Percentiles rank a stretch among this genome's conserved stretches.
Evolutionary conservation across 2,329 filamentous ascomycete species (phyloP).

Genomic region (Hansfordia pulvinata): DNA sequence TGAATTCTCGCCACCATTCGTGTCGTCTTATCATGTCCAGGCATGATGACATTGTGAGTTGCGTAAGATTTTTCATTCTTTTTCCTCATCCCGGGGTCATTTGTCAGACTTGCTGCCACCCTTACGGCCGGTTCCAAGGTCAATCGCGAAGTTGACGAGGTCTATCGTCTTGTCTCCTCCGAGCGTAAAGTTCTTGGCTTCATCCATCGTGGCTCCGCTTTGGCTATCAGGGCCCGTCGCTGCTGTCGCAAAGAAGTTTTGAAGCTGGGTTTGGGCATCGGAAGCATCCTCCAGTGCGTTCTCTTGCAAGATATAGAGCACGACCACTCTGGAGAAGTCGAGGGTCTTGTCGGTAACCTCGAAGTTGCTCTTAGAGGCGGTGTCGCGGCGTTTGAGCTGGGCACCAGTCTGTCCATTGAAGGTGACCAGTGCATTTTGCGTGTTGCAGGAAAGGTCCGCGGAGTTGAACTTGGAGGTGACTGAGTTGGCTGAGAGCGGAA

Average conservation of each 20-base stretch:
- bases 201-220: constrained; percentile 13
- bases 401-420: constrained; percentile 52
- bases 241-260: constrained; percentile 42
- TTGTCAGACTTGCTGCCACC: background rate
- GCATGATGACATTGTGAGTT: too few species aligned
- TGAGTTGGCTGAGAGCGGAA: constrained; percentile 56
- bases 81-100: too few species aligned
- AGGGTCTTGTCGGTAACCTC: constrained; percentile 38
- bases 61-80: too few species aligned
- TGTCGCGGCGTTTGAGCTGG: constrained; percentile 16
- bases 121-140: constrained; percentile 12
- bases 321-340: constrained; percentile 49
- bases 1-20: too few species aligned
- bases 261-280: constrained; percentile 37
- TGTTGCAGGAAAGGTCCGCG: constrained; percentile 63
- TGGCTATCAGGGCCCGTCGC: constrained; percentile 16
- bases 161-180: constrained; percentile 33
- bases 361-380: constrained; percentile 21
- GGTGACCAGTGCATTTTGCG: constrained; percentile 78
- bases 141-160: constrained; percentile 31
- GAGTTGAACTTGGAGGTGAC: constrained; percentile 67
- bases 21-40: too few species aligned
- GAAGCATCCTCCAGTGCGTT: constrained; percentile 34
- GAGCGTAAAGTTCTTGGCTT: constrained; percentile 27
- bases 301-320: constrained; percentile 49